Conservation (phyloP, 306 rosid species). For the Parietaria judaica region DNA sequence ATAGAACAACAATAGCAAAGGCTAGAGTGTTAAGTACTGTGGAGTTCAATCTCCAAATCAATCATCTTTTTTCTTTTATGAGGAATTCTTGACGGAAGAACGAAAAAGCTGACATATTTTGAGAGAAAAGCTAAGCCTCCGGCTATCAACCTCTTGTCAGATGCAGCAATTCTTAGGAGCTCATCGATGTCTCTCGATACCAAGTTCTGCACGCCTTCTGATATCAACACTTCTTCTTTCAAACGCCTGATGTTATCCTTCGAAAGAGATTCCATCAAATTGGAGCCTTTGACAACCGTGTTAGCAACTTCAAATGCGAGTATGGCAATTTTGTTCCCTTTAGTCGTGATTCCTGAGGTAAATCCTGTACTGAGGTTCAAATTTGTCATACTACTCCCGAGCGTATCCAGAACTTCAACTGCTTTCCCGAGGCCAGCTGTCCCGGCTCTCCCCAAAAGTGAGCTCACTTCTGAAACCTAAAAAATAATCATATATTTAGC, state of each 20-base stretch:
- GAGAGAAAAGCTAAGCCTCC: background rate
- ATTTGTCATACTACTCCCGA: conserved; percentile 94
- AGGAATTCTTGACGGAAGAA: no score
- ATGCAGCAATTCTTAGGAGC: conserved; percentile 83
- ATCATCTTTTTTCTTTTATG: no score
- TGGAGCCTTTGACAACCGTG: conserved; percentile 91
- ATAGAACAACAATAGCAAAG: conserved; percentile 12
- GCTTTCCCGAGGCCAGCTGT: conserved; percentile 98
- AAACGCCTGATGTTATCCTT: conserved; percentile 75
- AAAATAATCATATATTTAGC: background rate
- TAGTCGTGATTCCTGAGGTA: conserved; percentile 78
- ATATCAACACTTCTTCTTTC: conserved; percentile 80
- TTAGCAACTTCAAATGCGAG: conserved; percentile 98
- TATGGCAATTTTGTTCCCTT: conserved; percentile 83
- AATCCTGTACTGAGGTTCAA: conserved; percentile 73
- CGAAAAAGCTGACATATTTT: no score
- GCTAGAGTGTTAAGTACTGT: no score
- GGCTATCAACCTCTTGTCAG: conserved; percentile 80
- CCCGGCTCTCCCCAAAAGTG: conserved; percentile 90
- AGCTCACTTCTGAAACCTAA: conserved; percentile 96
- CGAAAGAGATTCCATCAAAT: conserved; percentile 96
- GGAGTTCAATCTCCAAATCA: no score
- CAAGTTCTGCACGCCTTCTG: conserved; percentile 87
- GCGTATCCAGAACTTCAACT: conserved; percentile 94
- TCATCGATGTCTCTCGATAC: conserved; percentile 79